phyloP scores from a whole-genome alignment of 495 filamentous ascomycete species.

The Penicillium coffeae region DNA sequence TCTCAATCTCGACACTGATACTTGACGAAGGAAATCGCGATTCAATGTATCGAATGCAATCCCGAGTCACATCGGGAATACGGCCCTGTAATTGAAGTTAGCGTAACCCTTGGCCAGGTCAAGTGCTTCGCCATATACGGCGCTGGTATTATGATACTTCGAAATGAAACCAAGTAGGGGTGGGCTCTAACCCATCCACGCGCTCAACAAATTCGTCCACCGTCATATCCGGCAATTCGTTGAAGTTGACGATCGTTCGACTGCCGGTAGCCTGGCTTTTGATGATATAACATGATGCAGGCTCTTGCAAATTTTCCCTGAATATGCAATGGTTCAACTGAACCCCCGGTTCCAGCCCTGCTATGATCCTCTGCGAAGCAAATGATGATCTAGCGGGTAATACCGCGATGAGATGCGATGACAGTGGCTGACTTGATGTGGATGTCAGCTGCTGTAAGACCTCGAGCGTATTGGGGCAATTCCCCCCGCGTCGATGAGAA shows the following conservation, averaged over 20 bases:
- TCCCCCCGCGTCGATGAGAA: slow-evolving; percentile 62
- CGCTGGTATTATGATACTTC: slow-evolving; percentile 44
- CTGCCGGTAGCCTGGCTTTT: slow-evolving; percentile 55
- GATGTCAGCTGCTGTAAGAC: slow-evolving; percentile 58
- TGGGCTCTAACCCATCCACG: slow-evolving; percentile 24
- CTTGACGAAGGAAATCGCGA: slow-evolving; percentile 37
- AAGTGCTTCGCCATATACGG: not conserved
- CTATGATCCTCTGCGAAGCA: slow-evolving; percentile 34
- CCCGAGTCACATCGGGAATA: slow-evolving; percentile 57
- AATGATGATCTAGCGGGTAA: slow-evolving; percentile 40
- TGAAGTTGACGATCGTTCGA: slow-evolving; percentile 68
- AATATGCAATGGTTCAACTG: slow-evolving; percentile 55
- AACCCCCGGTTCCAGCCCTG: slow-evolving; percentile 40
- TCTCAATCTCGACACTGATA: slow-evolving; percentile 70
- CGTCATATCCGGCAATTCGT: slow-evolving; percentile 63
- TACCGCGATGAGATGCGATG: slow-evolving; percentile 39
- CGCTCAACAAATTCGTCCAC: slow-evolving; percentile 48
- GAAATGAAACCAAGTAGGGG: slow-evolving; percentile 66
- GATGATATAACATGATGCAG: slow-evolving; percentile 70
- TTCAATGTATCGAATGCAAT: slow-evolving; percentile 58
- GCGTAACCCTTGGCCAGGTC: not conserved
- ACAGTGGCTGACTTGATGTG: slow-evolving; percentile 4
- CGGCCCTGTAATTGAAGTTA: slow-evolving; percentile 50
- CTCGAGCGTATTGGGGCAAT: slow-evolving; percentile 67
- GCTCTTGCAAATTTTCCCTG: slow-evolving; percentile 49